A percentile compares a stretch with the other conserved stretches of the same genome.
These are phyloP conservation scores for Trametes elegans DNA, from an alignment of 768 basidiomycete genomes.

Conservation along the genomic window DNA sequence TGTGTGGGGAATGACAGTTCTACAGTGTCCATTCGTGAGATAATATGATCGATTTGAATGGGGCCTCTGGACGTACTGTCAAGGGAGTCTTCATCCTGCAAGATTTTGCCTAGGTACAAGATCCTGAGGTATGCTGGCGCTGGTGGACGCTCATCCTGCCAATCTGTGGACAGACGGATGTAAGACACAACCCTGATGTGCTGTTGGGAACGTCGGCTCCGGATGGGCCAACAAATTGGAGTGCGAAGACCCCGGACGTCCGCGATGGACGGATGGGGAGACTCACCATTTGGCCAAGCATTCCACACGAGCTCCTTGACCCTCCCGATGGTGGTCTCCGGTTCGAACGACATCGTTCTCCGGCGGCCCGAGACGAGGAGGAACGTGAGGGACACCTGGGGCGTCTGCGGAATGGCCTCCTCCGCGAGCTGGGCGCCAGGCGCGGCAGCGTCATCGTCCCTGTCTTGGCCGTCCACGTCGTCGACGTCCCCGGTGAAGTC, in stretches of 20 bases:
- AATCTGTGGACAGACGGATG: conserved; percentile 44
- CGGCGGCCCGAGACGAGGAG: conserved; percentile 68
- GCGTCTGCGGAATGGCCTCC: conserved; percentile 50
- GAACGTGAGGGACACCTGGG: conserved; percentile 67
- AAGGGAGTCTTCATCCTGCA: conserved; percentile 83
- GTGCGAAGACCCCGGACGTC: conserved; percentile 3
- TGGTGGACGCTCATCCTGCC: conserved; percentile 77
- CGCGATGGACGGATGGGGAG: not conserved
- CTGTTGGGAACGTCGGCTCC: not conserved
- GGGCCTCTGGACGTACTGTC: conserved; percentile 44
- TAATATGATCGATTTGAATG: conserved; percentile 1
- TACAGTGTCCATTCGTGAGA: conserved; percentile 8
- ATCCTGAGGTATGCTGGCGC: conserved; percentile 76
- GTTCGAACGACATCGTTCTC: conserved; percentile 72
- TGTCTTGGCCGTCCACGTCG: conserved; percentile 17
- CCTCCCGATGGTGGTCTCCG: conserved; percentile 69
- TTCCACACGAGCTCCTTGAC: conserved; percentile 86
- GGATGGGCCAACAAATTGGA: not conserved
- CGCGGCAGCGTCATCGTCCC: conserved; percentile 5
- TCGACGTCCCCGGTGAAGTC: conserved; percentile 15
- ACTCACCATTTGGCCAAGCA: conserved; percentile 70
- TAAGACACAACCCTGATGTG: not conserved
- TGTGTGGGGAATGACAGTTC: conserved; percentile 33
- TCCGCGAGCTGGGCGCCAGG: conserved; percentile 3
- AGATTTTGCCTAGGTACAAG: conserved; percentile 72